A percentile compares a stretch with the other conserved stretches of the same genome.
These are phyloP conservation scores for Bodo saltans DNA, from an alignment of 78 protist species.

Conservation along the genomic window DNA sequence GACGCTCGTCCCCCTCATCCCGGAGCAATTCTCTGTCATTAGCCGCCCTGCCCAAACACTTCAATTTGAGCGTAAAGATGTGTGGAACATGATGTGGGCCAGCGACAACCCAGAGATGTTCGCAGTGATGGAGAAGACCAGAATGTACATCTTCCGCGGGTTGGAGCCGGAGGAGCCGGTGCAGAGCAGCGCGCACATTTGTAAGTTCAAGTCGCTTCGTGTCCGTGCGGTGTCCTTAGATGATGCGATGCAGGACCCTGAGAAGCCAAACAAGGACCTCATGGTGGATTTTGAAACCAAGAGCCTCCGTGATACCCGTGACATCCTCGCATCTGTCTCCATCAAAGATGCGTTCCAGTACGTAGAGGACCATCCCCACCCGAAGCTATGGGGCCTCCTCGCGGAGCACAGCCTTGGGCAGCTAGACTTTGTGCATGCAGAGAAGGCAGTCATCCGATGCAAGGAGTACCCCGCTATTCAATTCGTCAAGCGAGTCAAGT, in stretches of 20 bases:
- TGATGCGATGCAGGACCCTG: constrained; percentile 54
- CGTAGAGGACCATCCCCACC: constrained; percentile 68
- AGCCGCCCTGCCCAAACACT: background rate
- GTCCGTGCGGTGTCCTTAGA: constrained; percentile 54
- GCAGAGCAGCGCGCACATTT: constrained; percentile 37
- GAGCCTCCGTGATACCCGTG: constrained; percentile 60
- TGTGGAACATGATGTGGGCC: constrained; percentile 60
- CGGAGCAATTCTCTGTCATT: constrained; percentile 1
- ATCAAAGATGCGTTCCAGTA: constrained; percentile 54
- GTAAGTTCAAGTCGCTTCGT: constrained; percentile 55
- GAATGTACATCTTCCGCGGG: constrained; percentile 62
- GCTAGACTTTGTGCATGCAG: constrained; percentile 59
- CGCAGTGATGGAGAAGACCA: constrained; percentile 72
- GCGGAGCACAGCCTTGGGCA: constrained; percentile 47
- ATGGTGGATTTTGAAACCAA: constrained; percentile 43
- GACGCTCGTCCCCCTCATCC: constrained; percentile 14
- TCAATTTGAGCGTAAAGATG: constrained; percentile 41
- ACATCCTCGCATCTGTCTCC: background rate
- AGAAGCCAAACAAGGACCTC: constrained; percentile 21
- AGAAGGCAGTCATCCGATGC: constrained; percentile 65
- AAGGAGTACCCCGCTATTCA: constrained; percentile 64
- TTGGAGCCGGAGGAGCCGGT: constrained; percentile 57
- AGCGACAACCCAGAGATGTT: constrained; percentile 66
- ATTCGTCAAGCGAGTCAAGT: constrained; percentile 54
- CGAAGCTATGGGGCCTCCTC: constrained; percentile 64